Conservation (phyloP, 257 asterid genomes). For the Lycium barbarum region DNA sequence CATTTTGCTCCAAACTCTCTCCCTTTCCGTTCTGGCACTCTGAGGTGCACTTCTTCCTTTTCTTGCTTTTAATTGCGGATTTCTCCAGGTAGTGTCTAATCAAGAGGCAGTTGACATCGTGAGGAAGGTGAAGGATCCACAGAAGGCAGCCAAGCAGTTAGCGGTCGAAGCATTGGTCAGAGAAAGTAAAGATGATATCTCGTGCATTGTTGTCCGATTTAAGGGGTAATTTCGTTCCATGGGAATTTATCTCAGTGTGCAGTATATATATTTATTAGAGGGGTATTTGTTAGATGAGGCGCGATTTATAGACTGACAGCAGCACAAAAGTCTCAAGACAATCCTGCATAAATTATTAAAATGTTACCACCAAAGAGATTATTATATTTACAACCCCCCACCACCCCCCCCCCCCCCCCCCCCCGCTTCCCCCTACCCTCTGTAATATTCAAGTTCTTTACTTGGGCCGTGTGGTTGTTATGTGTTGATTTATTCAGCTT, state of each 20-base stretch:
- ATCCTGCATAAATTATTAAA: conserved; percentile 27
- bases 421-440: conserved; percentile 28
- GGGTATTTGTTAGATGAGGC: conserved; percentile 31
- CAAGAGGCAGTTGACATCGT: conserved; percentile 91
- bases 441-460: conserved; percentile 38
- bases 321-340: conserved; percentile 36
- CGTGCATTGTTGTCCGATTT: conserved; percentile 88
- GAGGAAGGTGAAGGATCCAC: conserved; percentile 76
- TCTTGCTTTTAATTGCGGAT: conserved; percentile 25
- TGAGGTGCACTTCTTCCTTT: not conserved
- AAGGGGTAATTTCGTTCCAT: conserved; percentile 37
- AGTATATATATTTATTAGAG: conserved; percentile 45
- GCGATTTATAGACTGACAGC: conserved; percentile 30
- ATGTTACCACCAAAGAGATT: conserved; percentile 30
- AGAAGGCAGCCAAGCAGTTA: conserved; percentile 83
- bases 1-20: not conserved
- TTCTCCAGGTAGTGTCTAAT: conserved; percentile 79
- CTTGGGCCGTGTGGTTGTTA: conserved; percentile 44
- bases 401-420: too few relatives aligned
- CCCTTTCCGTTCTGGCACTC: not conserved
- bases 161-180: conserved; percentile 72
- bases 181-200: conserved; percentile 92
- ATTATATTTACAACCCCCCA: conserved; percentile 10
- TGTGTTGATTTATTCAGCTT: conserved; percentile 52
- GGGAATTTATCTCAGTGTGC: conserved; percentile 24